Evolutionary conservation across 2,329 filamentous ascomycete species (phyloP).

Genomic region (Exophiala mesophila): DNA sequence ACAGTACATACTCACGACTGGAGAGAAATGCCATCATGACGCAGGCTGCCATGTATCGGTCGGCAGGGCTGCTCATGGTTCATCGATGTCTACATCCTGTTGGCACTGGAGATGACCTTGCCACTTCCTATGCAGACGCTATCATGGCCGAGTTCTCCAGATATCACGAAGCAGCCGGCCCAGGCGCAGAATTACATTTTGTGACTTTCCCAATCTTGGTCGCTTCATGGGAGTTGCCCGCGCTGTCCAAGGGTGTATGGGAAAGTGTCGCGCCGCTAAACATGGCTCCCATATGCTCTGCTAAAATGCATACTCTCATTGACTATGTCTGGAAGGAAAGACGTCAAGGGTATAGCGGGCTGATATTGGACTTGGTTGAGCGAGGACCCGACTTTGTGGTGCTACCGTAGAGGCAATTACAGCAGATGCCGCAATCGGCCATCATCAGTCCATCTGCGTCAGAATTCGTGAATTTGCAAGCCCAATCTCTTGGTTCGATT

Average conservation of each 20-base stretch:
- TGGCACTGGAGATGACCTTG: slow-evolving; percentile 28
- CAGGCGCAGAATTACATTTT: slow-evolving; percentile 17
- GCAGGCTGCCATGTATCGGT: slow-evolving; percentile 31
- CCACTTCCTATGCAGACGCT: slow-evolving; percentile 21
- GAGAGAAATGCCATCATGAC: slow-evolving; percentile 30
- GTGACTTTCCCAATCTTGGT: slow-evolving; percentile 27
- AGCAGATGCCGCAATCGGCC: too few relatives aligned
- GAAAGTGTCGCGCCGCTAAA: slow-evolving; percentile 14
- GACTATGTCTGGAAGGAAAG: slow-evolving; percentile 21
- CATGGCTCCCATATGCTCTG: neutral
- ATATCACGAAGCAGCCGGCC: neutral
- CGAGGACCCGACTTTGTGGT: slow-evolving; percentile 6
- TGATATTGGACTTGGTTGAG: slow-evolving; percentile 28
- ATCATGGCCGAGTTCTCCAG: slow-evolving; percentile 25
- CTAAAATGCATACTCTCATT: slow-evolving; percentile 18
- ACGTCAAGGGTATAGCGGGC: slow-evolving; percentile 21
- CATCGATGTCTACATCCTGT: slow-evolving; percentile 32
- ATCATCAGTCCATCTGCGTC: too few relatives aligned
- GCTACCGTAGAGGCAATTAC: slow-evolving; percentile 2
- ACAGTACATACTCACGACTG: slow-evolving; percentile 22
- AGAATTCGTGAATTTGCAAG: too few relatives aligned
- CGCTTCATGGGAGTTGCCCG: slow-evolving; percentile 27
- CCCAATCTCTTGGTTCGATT: too few relatives aligned
- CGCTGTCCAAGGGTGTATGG: slow-evolving; percentile 23
- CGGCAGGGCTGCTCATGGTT: slow-evolving; percentile 29